phyloP scores from a whole-genome alignment of 2,329 filamentous ascomycete species.

The Stagonosporopsis rhizophila region DNA sequence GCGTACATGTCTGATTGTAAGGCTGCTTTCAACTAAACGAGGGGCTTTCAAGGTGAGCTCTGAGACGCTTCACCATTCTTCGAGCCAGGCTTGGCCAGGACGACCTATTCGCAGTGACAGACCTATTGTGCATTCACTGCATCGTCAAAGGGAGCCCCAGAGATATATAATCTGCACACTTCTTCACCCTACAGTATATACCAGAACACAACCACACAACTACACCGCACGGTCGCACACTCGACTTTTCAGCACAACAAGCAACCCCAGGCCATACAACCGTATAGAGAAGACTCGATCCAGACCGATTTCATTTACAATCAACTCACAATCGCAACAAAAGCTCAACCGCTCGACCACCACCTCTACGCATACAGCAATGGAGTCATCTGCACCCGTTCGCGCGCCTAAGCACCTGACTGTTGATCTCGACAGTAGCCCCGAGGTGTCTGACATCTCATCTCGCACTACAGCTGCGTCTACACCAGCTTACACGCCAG shows the following conservation, averaged over 20 bases:
- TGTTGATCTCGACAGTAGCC: conserved; percentile 6
- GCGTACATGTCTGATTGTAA: background rate
- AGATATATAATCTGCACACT: conserved; percentile 1
- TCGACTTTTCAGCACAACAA: background rate
- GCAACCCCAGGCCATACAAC: background rate
- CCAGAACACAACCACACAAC: background rate
- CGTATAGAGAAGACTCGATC: background rate
- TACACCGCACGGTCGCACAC: background rate
- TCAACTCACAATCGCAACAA: background rate
- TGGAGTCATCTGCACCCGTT: background rate
- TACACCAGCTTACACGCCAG: conserved; percentile 16
- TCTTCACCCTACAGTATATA: background rate
- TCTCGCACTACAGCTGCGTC: conserved; percentile 18
- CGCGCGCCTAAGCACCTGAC: background rate
- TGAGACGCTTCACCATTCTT: background rate
- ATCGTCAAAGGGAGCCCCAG: background rate
- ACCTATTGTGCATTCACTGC: conserved; percentile 1
- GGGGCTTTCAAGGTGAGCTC: conserved; percentile 3
- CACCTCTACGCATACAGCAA: background rate
- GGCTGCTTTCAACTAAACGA: background rate
- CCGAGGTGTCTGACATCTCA: conserved; percentile 7
- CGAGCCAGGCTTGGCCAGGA: background rate
- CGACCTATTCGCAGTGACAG: background rate
- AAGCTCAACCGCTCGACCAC: background rate
- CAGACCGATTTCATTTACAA: background rate